Base-by-base conservation (phyloP, 768 basidiomycete genomes). In the Dendrothele bispora region DNA sequence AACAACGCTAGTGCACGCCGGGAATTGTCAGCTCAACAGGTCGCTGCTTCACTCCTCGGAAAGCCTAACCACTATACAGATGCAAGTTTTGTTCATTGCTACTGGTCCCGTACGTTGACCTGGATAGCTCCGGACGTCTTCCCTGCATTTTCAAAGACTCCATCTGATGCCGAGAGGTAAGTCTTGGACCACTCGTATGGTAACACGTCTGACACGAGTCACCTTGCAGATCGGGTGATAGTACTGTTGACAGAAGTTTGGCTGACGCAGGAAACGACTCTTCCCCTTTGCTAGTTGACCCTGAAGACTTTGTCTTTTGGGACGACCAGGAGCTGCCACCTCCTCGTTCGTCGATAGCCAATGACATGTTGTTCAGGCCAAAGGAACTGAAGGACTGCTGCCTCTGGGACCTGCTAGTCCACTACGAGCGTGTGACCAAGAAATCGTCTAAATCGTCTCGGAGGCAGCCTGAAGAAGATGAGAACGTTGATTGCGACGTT, bases 21-120 rank as follows among this genome's bases (percentile, higher is more conserved):
- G 40, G 40, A 42, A 28, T 24, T 42, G 18, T 42, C 40, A 21
- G 40, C n/a, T 7, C 40, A 42, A 18, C 40, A 42, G 18, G 40
- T 42, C 11, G 27, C 40, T 7, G 7, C n/a, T 18, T 42, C 40
- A 21, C 22, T 42, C 15, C 21, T 42, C 26, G 40, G 40, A 25
- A 8, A 8, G n/a, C 10, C n/a, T 7, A 42, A 42, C 24, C 40
- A 42, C 21, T 17, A 21, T 42, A 42, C 40, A 20, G 21, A 42
- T 42, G 7, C 14, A 21, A 10, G 22, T 7, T 42, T 42, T 25
- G 22, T 24, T 42, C 8, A 7, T 10, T 42, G 10, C 24, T 42
- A 42, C 21, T 42, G 40, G 40, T 38, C 36, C n/a, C n/a, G 21
- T 8, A 8, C 21, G 36, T 18, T 38, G 8, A 25, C n/a, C 11